A percentile compares a stretch with the other conserved stretches of the same genome.
Evolutionary conservation across 306 rosid species (phyloP).

Genomic region (Ormosia semicastrata): DNA sequence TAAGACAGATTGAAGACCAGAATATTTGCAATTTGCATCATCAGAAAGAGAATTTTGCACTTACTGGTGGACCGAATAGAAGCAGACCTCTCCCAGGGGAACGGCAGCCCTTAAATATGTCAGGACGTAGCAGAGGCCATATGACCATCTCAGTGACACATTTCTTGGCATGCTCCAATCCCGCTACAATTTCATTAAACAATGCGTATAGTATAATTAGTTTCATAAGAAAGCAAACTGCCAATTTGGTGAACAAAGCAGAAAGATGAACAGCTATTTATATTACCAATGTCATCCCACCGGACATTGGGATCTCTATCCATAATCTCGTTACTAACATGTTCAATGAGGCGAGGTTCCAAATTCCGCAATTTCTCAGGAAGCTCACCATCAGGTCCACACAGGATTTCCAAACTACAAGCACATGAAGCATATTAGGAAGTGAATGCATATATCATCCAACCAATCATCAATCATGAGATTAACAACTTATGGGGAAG

Average conservation of each 20-base stretch:
- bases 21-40: slow-evolving; percentile 9
- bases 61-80: slow-evolving; percentile 97
- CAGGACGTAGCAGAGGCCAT: slow-evolving; percentile 86
- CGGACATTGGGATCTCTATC: slow-evolving; percentile 92
- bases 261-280: slow-evolving; percentile 17
- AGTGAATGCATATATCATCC: not conserved
- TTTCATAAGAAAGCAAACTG: slow-evolving; percentile 11
- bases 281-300: slow-evolving; percentile 80
- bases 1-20: slow-evolving; percentile 21
- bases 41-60: slow-evolving; percentile 35
- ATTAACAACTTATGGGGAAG: slow-evolving; percentile 7
- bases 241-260: slow-evolving; percentile 18
- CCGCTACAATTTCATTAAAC: slow-evolving; percentile 54
- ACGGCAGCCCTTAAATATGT: slow-evolving; percentile 88
- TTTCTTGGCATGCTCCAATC: slow-evolving; percentile 83
- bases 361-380: slow-evolving; percentile 96
- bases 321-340: slow-evolving; percentile 96
- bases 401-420: slow-evolving; percentile 80
- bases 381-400: slow-evolving; percentile 97
- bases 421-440: slow-evolving; percentile 29
- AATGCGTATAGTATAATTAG: slow-evolving; percentile 21
- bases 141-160: slow-evolving; percentile 94
- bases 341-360: slow-evolving; percentile 97
- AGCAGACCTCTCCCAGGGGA: slow-evolving; percentile 97
- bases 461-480: slow-evolving; percentile 4